Evolutionary conservation across 495 filamentous ascomycete species (phyloP), one percentile per base, ranked within the genome.

Genomic region (Penicillium parvum): DNA sequence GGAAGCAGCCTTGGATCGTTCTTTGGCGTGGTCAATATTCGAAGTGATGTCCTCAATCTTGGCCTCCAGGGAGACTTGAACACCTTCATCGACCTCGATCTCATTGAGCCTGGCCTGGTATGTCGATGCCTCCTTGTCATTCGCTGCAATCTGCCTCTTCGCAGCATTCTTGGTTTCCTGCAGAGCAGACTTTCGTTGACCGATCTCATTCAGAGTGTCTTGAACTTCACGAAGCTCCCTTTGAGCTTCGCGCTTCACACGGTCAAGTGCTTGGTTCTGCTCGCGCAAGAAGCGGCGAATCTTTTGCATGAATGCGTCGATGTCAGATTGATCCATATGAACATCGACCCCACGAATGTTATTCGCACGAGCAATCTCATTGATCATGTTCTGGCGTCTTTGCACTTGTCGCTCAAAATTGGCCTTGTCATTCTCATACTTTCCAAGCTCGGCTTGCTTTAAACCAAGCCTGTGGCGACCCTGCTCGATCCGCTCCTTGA

Each of bases 371-470:
- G 90, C 85, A 30, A 85, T 77, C 8, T 94, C 83, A 49, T 78
- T 86, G 44, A 96, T 81, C 61, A 94, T 75, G 1, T 67, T 69
- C 45, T 83, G 74, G 18, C 91, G 83, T 17, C 75, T 64, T 47
- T 76, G 68, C 4, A 95, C 54, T 37, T 95, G 85, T 8, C 81
- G 79, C 57, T 96, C 88, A 53, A 91, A 89, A 47, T 84, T 85
- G 53, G 83, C 82, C 61, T 90, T 87, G 58, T 96, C 81, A 6
- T 90, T 89, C 61, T 92, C 81, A 54, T 82, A 81, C 55, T 83
- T 88, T 20, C 92, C 92, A 52, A 81, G 74, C 58, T 96, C 92
- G 10, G 82, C 79, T 32, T 88, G 81, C 62, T 95, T 96, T 27
- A 68, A 62, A 3, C 80, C 81, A 18, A 90, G 66, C 7, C 71